Percentiles rank a stretch among this genome's conserved stretches.
Evolutionary conservation across 257 asterid genomes (phyloP).

Genomic region (Ophiorrhiza pumila): DNA sequence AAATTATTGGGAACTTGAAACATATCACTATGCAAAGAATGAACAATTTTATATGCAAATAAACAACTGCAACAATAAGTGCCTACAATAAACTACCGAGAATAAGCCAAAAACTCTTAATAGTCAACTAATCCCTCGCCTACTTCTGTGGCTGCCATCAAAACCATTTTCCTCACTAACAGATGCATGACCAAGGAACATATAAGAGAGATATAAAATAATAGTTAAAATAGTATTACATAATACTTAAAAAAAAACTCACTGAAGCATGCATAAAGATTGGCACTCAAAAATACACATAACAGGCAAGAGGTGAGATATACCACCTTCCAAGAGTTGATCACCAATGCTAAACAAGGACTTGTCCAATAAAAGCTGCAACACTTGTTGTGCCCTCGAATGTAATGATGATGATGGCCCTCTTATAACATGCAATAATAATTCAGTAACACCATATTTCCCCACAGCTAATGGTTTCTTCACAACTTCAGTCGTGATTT

Average conservation of each 20-base stretch:
- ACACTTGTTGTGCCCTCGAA: constrained; percentile 50
- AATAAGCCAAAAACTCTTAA: neutral
- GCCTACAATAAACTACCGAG: too few species aligned
- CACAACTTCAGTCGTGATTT: constrained; percentile 66
- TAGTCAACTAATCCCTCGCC: neutral
- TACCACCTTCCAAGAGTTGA: constrained; percentile 55
- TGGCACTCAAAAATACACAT: neutral
- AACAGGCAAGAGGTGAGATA: constrained; percentile 10
- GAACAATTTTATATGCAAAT: neutral
- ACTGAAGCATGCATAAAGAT: neutral
- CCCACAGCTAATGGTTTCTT: constrained; percentile 58
- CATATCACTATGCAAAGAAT: neutral
- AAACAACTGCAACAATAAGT: neutral
- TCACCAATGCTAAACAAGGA: constrained; percentile 45
- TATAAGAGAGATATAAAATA: neutral
- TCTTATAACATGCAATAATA: constrained; percentile 64
- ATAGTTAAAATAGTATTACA: neutral
- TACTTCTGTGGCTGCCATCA: neutral
- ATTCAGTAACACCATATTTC: constrained; percentile 60
- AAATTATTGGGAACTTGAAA: neutral
- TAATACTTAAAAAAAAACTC: neutral
- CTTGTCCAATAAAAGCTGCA: constrained; percentile 51
- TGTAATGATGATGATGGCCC: constrained; percentile 70
- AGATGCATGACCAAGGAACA: neutral
- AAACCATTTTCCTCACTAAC: neutral